Conservation (phyloP, 2,329 filamentous ascomycete species). For the Zymoseptoria tritici region DNA sequence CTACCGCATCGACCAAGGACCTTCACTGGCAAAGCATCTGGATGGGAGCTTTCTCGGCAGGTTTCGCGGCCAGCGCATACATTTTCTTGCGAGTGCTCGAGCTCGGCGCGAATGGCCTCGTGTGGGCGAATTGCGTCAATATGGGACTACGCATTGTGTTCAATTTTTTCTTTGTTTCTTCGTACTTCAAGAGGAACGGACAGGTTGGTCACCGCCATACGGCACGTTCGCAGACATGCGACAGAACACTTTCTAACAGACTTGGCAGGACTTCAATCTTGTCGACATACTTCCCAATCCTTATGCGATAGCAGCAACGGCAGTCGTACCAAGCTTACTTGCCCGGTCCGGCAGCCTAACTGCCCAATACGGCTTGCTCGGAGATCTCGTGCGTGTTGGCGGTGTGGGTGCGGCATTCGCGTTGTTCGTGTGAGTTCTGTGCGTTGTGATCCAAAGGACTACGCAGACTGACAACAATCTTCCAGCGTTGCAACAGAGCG, state of each 20-base stretch:
- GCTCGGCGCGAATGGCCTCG: conserved; percentile 70
- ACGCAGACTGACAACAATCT: not conserved
- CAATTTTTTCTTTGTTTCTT: conserved; percentile 64
- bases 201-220: not conserved
- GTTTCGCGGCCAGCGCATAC: conserved; percentile 69
- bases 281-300: conserved; percentile 26
- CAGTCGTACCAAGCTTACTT: conserved; percentile 33
- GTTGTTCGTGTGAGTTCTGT: conserved; percentile 30
- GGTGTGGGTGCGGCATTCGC: conserved; percentile 31
- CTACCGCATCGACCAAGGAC: conserved; percentile 67
- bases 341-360: conserved; percentile 24
- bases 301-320: conserved; percentile 31
- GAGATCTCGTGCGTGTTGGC: conserved; percentile 35
- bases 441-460: not conserved
- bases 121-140: conserved; percentile 81
- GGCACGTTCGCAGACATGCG: too few relatives aligned
- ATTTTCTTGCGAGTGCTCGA: conserved; percentile 62
- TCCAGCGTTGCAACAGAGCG: conserved; percentile 1
- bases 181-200: conserved; percentile 49
- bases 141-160: conserved; percentile 80
- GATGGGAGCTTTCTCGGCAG: conserved; percentile 75
- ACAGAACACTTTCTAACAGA: not conserved
- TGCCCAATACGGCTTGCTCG: conserved; percentile 32
- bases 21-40: conserved; percentile 70
- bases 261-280: conserved; percentile 19